These are phyloP conservation scores for Neurospora terricola DNA, from an alignment of 495 filamentous ascomycete species.

Conservation along the genomic window DNA sequence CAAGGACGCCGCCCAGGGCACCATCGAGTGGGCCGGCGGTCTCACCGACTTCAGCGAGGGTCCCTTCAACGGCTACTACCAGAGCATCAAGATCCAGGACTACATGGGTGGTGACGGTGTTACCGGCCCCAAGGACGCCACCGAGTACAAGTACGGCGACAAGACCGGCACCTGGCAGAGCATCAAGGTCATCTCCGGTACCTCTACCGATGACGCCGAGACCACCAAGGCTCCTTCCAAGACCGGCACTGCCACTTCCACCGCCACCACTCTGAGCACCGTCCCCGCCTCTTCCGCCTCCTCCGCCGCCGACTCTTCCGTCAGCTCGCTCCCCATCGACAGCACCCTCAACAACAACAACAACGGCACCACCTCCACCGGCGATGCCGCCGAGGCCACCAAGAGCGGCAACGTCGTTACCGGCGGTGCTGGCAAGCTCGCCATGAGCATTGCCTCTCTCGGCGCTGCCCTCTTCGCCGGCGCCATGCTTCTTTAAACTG, in stretches of 20 bases:
- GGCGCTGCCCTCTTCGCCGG: slow-evolving; percentile 19
- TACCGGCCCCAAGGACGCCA: slow-evolving; percentile 41
- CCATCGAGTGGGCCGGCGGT: slow-evolving; percentile 85
- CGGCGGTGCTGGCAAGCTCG: slow-evolving; percentile 16
- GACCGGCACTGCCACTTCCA: slow-evolving; percentile 14
- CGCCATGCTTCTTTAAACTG: slow-evolving; percentile 20
- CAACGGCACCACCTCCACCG: background rate
- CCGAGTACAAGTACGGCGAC: slow-evolving; percentile 64
- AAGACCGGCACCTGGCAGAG: slow-evolving; percentile 64
- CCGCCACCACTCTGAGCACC: slow-evolving; percentile 12
- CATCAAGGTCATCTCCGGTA: slow-evolving; percentile 64
- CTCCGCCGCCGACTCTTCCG: slow-evolving; percentile 4
- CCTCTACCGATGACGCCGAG: slow-evolving; percentile 53
- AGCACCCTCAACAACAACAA: background rate
- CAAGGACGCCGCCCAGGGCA: slow-evolving; percentile 54
- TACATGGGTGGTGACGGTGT: slow-evolving; percentile 70
- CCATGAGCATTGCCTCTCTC: slow-evolving; percentile 10
- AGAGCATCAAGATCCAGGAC: slow-evolving; percentile 69
- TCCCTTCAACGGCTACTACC: slow-evolving; percentile 78
- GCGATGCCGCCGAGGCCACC: background rate
- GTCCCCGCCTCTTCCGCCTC: background rate
- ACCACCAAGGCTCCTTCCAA: slow-evolving; percentile 16
- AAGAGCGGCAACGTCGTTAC: background rate
- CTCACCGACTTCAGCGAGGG: slow-evolving; percentile 61
- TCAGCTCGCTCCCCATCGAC: slow-evolving; percentile 2